These are phyloP conservation scores for Aspergillus sp. DNA, from an alignment of 2,329 filamentous ascomycete species.

Conservation along the genomic window DNA sequence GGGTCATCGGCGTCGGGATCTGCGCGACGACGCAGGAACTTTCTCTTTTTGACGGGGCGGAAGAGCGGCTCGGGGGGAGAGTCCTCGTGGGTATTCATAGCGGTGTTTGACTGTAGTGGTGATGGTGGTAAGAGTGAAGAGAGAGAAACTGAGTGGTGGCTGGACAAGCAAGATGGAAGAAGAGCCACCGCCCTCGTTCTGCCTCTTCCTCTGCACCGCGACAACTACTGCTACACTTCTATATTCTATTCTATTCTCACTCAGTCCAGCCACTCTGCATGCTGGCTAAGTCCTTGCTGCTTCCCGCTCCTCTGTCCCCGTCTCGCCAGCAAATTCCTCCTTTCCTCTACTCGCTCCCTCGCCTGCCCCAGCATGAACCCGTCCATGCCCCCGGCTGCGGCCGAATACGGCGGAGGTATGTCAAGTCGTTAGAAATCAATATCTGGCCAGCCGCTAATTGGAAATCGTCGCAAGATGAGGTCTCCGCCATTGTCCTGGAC, in stretches of 20 bases:
- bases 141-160: too few relatives aligned
- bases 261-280: too few relatives aligned
- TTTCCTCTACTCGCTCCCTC: too few relatives aligned
- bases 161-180: not conserved
- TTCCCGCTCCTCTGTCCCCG: too few relatives aligned
- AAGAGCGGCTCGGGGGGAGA: slow-evolving; percentile 29
- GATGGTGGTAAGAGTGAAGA: not conserved
- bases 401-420: slow-evolving; percentile 43
- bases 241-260: slow-evolving; percentile 1
- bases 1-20: slow-evolving; percentile 13
- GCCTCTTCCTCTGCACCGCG: not conserved
- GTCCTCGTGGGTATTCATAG: slow-evolving; percentile 21
- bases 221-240: slow-evolving; percentile 2
- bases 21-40: slow-evolving; percentile 40
- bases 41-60: slow-evolving; percentile 42
- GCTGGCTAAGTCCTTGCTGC: too few relatives aligned
- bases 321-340: too few relatives aligned
- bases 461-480: slow-evolving; percentile 65
- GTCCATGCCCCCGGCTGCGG: slow-evolving; percentile 36
- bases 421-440: slow-evolving; percentile 6
- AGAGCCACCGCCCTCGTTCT: not conserved
- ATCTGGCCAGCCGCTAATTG: too few relatives aligned
- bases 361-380: too few relatives aligned
- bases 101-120: not conserved
- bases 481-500: slow-evolving; percentile 92